phyloP scores from a whole-genome alignment of 441 rosid genomes.

The Mallotus japonicus region DNA sequence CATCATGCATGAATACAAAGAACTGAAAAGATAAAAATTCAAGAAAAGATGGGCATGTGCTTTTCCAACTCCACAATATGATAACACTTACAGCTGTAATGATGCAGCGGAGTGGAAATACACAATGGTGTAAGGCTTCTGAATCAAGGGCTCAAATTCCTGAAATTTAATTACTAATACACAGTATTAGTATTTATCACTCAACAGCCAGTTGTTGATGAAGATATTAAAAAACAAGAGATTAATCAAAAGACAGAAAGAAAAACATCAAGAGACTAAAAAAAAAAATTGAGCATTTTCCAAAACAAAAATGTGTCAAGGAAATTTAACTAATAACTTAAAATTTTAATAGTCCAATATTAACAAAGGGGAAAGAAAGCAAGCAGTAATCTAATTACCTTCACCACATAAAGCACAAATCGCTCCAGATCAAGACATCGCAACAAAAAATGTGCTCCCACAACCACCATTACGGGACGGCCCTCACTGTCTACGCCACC shows the following conservation, averaged over 20 bases:
- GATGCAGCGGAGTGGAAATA: constrained; percentile 98
- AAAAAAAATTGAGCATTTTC: background rate
- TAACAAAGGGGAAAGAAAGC: background rate
- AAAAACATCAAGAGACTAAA: background rate
- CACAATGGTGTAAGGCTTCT: constrained; percentile 89
- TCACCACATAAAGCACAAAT: constrained; percentile 75
- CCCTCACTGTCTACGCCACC: constrained; percentile 99
- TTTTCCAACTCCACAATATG: constrained; percentile 20
- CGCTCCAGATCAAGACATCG: constrained; percentile 95
- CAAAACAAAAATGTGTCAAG: constrained; percentile 1
- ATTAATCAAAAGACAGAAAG: background rate
- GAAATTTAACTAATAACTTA: background rate
- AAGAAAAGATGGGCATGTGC: background rate
- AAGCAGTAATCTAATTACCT: constrained; percentile 44
- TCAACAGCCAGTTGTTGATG: constrained; percentile 13
- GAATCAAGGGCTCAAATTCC: constrained; percentile 96
- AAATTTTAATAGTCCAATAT: background rate
- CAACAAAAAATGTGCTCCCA: constrained; percentile 96
- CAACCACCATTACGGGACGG: constrained; percentile 94
- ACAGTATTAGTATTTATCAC: constrained; percentile 14
- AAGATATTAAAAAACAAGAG: background rate
- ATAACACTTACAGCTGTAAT: constrained; percentile 78
- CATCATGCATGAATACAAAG: background rate
- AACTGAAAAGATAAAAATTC: constrained; percentile 7
- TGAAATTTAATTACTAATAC: constrained; percentile 38